Evolutionary conservation across 2,329 filamentous ascomycete species (phyloP), one percentile per base, ranked within the genome.

Genomic region (Metarhizium sp.): DNA sequence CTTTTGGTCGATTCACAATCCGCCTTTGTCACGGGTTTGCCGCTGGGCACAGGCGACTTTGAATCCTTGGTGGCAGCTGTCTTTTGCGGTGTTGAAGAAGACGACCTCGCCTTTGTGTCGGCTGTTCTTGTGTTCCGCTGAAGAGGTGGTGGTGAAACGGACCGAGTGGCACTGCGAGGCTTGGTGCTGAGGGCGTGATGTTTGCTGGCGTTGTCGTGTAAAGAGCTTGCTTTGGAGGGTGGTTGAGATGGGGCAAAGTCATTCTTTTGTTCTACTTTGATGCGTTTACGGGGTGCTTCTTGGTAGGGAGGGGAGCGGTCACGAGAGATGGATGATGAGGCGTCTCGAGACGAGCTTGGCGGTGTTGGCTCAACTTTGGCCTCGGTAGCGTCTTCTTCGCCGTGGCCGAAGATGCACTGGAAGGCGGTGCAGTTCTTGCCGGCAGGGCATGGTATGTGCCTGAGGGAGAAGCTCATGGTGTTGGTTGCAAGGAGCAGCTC

Each of bases 321-420:
- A 46, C 42, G 54, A 36, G 10, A 25, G 42, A 40, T 40, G 25
- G 30, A 29, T 18, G 16, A 34, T 34, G 18, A 45, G 6, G 6
- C 20, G 20, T 48, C 30, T 29, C 6, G 49, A 18, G 52, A 29
- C 18, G 52, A 10, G 20, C 10, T 53, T 45, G 58, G 56, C 47
- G 50, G 50, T 8, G 55, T 53, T 30, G 57, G 42, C 50, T 55
- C 58, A 14, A 58, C 51, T 54, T 63, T 46, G n/a, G 34, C 30
- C 18, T 55, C 51, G 32, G 51, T 3, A 11, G 36, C 52, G 14
- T 63, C 64, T 34, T 77, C 72, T 20, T 62, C 63, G 38, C 66
- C 66, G 59, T 79, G 75, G 32, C 74, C 73, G 60, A 80, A 80
- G 43, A 79, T 71, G 60, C 77, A 80, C 57, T 74, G 69, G 60